phyloP scores from a whole-genome alignment of 169 alveolate species.

The Plasmodium gonderi region DNA sequence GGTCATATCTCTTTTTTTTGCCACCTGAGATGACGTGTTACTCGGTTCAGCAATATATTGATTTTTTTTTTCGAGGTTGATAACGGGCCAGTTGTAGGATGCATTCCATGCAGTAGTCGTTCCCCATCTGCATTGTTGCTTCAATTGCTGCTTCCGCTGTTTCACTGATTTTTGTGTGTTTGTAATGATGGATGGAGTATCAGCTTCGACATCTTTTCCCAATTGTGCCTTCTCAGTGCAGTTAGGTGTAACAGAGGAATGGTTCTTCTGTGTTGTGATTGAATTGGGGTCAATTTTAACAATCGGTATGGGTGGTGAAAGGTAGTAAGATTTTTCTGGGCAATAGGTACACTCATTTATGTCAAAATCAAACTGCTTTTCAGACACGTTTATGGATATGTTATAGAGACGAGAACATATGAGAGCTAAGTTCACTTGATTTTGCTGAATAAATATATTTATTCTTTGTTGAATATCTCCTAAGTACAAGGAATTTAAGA shows the following conservation, averaged over 20 bases:
- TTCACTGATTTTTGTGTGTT: background rate
- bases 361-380: slow-evolving; percentile 65
- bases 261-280: background rate
- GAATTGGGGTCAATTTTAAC: slow-evolving; percentile 15
- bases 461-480: slow-evolving; percentile 88
- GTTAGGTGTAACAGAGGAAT: too few species aligned
- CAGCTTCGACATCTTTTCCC: too few species aligned
- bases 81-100: slow-evolving; percentile 68
- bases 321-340: slow-evolving; percentile 40
- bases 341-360: slow-evolving; percentile 30
- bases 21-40: background rate
- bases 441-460: slow-evolving; percentile 84
- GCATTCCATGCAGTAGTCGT: slow-evolving; percentile 3
- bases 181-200: too few species aligned
- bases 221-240: too few species aligned
- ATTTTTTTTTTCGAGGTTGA: slow-evolving; percentile 4
- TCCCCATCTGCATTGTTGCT: background rate
- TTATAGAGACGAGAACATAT: slow-evolving; percentile 78
- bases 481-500: slow-evolving; percentile 81
- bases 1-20: background rate
- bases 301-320: slow-evolving; percentile 65
- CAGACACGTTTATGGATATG: slow-evolving; percentile 77
- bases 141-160: background rate
- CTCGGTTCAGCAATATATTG: background rate
- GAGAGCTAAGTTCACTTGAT: slow-evolving; percentile 86